phyloP scores from a whole-genome alignment of 306 rosid species.

The Glycine soja region DNA sequence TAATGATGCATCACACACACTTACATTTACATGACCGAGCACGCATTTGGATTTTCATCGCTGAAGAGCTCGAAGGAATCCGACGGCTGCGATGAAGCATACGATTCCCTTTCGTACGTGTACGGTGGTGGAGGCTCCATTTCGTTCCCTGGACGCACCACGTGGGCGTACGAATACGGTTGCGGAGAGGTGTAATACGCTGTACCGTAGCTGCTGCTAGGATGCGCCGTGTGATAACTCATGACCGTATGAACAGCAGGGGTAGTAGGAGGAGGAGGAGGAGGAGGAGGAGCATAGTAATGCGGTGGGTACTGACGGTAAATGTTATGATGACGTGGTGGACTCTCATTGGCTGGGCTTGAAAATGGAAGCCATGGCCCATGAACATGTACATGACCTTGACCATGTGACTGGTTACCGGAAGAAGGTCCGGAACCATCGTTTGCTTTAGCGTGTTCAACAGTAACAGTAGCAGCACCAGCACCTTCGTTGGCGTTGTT shows the following conservation, averaged over 20 bases:
- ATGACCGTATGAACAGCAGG: slow-evolving; percentile 39
- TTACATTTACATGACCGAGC: slow-evolving; percentile 68
- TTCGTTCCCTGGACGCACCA: slow-evolving; percentile 47
- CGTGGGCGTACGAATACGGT: slow-evolving; percentile 52
- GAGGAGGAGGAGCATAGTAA: slow-evolving; percentile 29
- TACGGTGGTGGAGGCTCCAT: slow-evolving; percentile 40
- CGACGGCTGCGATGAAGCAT: slow-evolving; percentile 51
- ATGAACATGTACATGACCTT: background rate
- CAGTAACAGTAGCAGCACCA: background rate
- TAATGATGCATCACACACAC: background rate
- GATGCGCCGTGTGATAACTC: slow-evolving; percentile 61
- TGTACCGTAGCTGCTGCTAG: slow-evolving; percentile 54
- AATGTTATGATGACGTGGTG: slow-evolving; percentile 50
- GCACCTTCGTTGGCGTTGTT: slow-evolving; percentile 17
- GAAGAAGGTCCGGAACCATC: slow-evolving; percentile 43
- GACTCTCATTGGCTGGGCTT: slow-evolving; percentile 50
- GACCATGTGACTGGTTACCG: slow-evolving; percentile 40
- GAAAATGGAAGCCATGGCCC: background rate
- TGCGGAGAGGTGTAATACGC: slow-evolving; percentile 58
- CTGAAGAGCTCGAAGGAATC: slow-evolving; percentile 75
- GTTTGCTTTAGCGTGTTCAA: slow-evolving; percentile 45
- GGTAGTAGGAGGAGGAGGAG: slow-evolving; percentile 26
- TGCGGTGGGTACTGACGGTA: slow-evolving; percentile 55
- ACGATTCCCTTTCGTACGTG: slow-evolving; percentile 41
- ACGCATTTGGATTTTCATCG: slow-evolving; percentile 89